Evolutionary conservation across 805 yeast species (phyloP).

Genomic region (Kockiozyma suomiensis): DNA sequence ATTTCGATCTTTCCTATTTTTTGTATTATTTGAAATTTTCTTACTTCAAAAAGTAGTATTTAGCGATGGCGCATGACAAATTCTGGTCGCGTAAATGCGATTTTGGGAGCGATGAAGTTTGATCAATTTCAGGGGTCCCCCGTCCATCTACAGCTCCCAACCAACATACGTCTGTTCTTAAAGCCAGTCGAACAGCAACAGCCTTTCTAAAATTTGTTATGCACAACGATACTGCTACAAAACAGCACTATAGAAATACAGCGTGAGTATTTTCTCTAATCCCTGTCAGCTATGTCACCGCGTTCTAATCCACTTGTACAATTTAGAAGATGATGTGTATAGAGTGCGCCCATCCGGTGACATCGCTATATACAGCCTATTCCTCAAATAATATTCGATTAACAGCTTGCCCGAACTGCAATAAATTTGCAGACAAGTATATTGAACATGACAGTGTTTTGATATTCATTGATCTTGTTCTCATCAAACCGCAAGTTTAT

Average conservation of each 20-base stretch:
- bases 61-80: too few species aligned
- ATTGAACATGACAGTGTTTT: constrained; percentile 87
- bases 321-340: constrained; percentile 73
- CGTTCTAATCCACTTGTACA: too few species aligned
- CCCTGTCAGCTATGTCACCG: neutral
- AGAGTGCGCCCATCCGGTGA: constrained; percentile 73
- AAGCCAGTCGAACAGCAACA: neutral
- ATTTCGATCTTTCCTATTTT: too few species aligned
- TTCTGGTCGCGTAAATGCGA: too few species aligned
- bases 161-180: neutral
- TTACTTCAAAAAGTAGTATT: too few species aligned
- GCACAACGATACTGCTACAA: too few species aligned
- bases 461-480: constrained; percentile 76
- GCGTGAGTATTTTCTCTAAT: neutral
- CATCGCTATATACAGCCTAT: constrained; percentile 68
- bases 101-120: neutral
- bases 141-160: too few species aligned
- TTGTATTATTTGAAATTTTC: too few species aligned
- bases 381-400: constrained; percentile 77
- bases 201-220: neutral
- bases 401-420: constrained; percentile 74
- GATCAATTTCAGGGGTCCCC: neutral
- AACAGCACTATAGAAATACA: too few species aligned
- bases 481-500: constrained; percentile 77
- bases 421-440: constrained; percentile 80